A percentile compares a stretch with the other conserved stretches of the same genome.
Evolutionary conservation across 768 basidiomycete species (phyloP).

Genomic region (Infundibulicybe gibba): DNA sequence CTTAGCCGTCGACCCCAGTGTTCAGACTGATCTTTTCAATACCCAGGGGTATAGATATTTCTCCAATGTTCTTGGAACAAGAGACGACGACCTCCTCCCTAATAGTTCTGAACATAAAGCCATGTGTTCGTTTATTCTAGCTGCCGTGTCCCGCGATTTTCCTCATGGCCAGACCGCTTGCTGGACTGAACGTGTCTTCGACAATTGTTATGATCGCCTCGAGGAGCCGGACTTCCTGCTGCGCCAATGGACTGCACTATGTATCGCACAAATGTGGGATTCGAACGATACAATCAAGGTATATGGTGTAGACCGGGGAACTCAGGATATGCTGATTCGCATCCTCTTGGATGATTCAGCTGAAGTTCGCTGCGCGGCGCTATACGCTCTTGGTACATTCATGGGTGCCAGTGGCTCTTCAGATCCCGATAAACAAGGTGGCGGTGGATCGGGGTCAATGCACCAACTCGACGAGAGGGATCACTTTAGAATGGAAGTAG

Average conservation of each 20-base stretch:
- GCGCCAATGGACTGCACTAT: constrained; percentile 91
- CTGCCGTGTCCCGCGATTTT: constrained; percentile 86
- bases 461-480: constrained; percentile 72
- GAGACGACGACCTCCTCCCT: constrained; percentile 73
- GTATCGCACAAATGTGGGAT: constrained; percentile 95
- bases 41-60: constrained; percentile 86
- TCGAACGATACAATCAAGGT: constrained; percentile 87
- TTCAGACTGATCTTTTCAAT: constrained; percentile 85
- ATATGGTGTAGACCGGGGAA: constrained; percentile 71
- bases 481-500: constrained; percentile 88
- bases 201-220: constrained; percentile 79
- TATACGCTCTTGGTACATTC: constrained; percentile 92
- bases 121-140: constrained; percentile 97
- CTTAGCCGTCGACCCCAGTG: constrained; percentile 91
- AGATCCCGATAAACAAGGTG: constrained; percentile 64
- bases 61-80: constrained; percentile 66
- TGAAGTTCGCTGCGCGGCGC: constrained; percentile 87
- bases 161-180: constrained; percentile 86
- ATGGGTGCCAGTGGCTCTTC: constrained; percentile 84
- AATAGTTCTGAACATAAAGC: constrained; percentile 95
- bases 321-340: constrained; percentile 78
- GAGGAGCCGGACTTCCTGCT: constrained; percentile 90
- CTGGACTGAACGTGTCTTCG: constrained; percentile 77
- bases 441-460: constrained; percentile 83
- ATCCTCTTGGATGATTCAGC: constrained; percentile 85